Base-by-base conservation (phyloP, 805 yeast species). In the Starmerella lactis-condensi region DNA sequence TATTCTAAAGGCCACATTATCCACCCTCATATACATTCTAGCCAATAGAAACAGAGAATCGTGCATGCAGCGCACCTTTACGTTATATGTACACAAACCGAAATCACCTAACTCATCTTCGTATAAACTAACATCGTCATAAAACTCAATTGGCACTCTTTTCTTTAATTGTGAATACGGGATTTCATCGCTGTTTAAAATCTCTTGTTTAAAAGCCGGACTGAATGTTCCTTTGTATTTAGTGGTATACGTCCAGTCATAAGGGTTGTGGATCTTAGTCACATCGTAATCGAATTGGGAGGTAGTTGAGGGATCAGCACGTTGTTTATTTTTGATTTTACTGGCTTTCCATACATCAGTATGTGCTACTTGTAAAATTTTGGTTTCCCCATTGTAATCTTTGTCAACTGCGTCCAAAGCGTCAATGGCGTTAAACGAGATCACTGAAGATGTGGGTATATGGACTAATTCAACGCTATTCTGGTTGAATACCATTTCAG, bases 41-140 rank as follows among this genome's bases (percentile, higher is more conserved):
- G 73, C 68, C 28, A 89, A 58, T 21, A 85, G 44, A 23, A 89
- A 56, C 41, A 89, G 49, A 37, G 93, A 67, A 31, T 72, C 66
- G 5, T 72, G 72, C 95, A 89, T 89, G 4, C 82, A 94, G 39
- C 99, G 58, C 14, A 89, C 67, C 52, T 83, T 83, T 22, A 73
- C 71, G 31, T 71, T 69, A 33, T 78, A 55, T 33, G 78, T 65
- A 0, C 91, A 69, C 12, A 81, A 75, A 6, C 99, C 99, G 51
- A 85, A 89, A 51, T 89, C 99, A 4, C 93, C 96, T 33, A 89
- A 60, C 51, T 89, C 99, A 48, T 89, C 99, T 50, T 89, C 99
- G 50, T 68, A 89, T 20, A 89, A 57, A 5, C 78, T 69, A 60
- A 81, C 69, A 44, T 85, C 95, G 48, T 82, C 95, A 48, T 69